Evolutionary conservation across 306 rosid genomes (phyloP), one percentile per base, ranked within the genome.

Genomic region (Neltuma alba): DNA sequence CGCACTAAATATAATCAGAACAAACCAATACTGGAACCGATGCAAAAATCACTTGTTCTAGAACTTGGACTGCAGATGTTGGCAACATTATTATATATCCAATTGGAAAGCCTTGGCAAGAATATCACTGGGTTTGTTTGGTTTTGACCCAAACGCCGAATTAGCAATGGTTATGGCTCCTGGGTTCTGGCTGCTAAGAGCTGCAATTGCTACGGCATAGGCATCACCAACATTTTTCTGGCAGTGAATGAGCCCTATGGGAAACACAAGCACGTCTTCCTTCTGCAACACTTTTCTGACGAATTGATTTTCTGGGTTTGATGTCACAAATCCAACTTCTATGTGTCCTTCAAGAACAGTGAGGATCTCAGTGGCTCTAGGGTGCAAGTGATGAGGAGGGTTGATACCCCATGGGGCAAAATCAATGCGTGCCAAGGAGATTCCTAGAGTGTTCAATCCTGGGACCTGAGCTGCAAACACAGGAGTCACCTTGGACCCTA

Each of bases 221-320:
- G 20, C 78, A 28, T 77, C 1, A 2, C 89, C 89, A 0, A 80
- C 80, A 44, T 86, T 86, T 83, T 82, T 80, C 41, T 83, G 83
- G 48, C 67, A 86, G 57, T 83, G 89, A 1, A 86, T 9, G 9
- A 83, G 87, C 3, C 89, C 89, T 2, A 55, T 15, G 0, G 89
- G 89, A 18, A 86, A 86, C 81, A 83, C 87, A 74, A 83, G 80
- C 69, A 83, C 83, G 13, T 86, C 89, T 67, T 87, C 87, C 76
- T 77, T 80, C 0, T 80, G 76, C 15, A 86, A 67, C 16, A 83
- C 74, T 31, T 77, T 86, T 0, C 64, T 33, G 0, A 86, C 61
- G 58, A 48, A 84, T 0, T 73, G 83, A 13, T 80, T 83, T 48
- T 86, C 83, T 0, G 89, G 87, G 83, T 86, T 80, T 1, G 89